phyloP scores from a whole-genome alignment of 1,284 basidiomycete genomes.

The Schizopora paradoxa region DNA sequence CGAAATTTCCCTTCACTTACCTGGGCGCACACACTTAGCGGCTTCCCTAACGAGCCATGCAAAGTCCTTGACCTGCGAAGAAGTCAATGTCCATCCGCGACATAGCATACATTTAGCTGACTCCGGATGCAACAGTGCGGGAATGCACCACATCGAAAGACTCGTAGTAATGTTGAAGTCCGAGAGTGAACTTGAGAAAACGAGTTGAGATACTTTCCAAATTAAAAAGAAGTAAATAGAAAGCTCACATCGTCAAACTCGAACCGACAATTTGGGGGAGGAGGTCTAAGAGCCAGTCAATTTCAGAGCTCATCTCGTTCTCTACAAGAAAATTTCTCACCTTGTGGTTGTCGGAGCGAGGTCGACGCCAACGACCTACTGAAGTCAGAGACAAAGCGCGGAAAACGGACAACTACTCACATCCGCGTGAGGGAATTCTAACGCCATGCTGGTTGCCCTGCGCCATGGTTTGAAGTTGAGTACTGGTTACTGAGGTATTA shows the following conservation, averaged over 20 bases:
- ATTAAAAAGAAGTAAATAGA: neutral
- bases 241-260: conserved; percentile 2
- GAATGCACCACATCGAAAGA: conserved; percentile 2
- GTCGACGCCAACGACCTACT: conserved; percentile 2
- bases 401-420: neutral
- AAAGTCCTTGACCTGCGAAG: conserved; percentile 7
- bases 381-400: neutral
- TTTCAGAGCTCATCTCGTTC: neutral
- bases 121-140: neutral
- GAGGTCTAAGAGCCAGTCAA: neutral
- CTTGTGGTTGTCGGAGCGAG: conserved; percentile 1
- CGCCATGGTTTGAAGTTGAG: neutral
- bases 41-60: conserved; percentile 3
- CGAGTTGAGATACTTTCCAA: neutral
- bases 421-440: conserved; percentile 1
- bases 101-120: neutral
- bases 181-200: conserved; percentile 6
- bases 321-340: neutral
- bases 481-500: neutral
- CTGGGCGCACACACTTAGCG: conserved; percentile 5
- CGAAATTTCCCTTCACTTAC: neutral
- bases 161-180: conserved; percentile 1
- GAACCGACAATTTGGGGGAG: conserved; percentile 2
- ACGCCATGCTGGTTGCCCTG: conserved; percentile 1
- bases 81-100: neutral